Conservation (phyloP, 164 flowering plant genomes). For the Vitis labrusca region DNA sequence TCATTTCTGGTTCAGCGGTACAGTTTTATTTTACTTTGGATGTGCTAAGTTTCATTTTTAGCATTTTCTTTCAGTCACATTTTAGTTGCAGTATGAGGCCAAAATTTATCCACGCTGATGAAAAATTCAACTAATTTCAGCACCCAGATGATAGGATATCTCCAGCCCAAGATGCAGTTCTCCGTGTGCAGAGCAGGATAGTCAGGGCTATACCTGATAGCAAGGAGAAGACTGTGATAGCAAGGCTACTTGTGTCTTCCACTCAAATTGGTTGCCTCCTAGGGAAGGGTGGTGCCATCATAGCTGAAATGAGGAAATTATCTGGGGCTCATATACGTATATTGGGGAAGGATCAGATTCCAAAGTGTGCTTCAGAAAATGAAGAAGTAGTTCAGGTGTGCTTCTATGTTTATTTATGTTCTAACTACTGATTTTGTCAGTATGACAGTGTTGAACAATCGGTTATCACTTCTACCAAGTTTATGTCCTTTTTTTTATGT, state of each 20-base stretch:
- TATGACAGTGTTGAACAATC: neutral
- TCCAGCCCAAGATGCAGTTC: conserved; percentile 84
- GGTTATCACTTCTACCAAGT: too few relatives aligned
- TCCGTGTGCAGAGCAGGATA: conserved; percentile 79
- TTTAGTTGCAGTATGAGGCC: neutral
- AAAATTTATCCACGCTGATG: conserved; percentile 2
- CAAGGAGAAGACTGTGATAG: conserved; percentile 49
- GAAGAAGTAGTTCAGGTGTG: conserved; percentile 94
- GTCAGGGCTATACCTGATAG: conserved; percentile 57
- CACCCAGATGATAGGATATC: conserved; percentile 90
- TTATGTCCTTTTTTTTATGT: too few relatives aligned
- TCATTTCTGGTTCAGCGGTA: conserved; percentile 88
- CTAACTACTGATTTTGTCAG: neutral
- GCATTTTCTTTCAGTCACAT: neutral
- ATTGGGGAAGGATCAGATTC: conserved; percentile 79
- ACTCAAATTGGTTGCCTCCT: conserved; percentile 87
- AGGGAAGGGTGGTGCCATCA: conserved; percentile 89
- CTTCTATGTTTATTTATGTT: conserved; percentile 6
- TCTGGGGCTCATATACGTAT: conserved; percentile 86
- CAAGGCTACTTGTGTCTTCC: conserved; percentile 75
- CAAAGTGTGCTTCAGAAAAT: conserved; percentile 66
- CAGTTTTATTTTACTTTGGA: conserved; percentile 8
- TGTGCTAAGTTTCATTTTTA: conserved; percentile 1
- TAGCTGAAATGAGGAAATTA: conserved; percentile 84
- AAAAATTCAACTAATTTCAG: conserved; percentile 45